A percentile compares a stretch with the other conserved stretches of the same genome.
Conservation (phyloP, 2,329 filamentous ascomycete genomes). For the Nigrospora sphaerica region DNA sequence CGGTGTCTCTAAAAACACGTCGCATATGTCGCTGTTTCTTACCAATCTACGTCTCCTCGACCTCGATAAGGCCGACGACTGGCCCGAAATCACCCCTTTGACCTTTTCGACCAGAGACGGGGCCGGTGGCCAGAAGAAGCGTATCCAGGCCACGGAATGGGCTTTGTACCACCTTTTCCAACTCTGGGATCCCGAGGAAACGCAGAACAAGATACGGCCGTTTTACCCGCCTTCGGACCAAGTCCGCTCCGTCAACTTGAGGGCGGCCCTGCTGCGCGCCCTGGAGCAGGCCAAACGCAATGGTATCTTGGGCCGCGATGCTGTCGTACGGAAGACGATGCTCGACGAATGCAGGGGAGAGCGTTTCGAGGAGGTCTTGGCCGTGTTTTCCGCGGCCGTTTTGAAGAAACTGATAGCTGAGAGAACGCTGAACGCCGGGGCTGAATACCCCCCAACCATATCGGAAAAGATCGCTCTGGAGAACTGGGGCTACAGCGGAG, state of each 20-base stretch:
- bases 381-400: slow-evolving; percentile 76
- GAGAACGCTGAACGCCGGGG: slow-evolving; percentile 26
- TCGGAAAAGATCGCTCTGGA: slow-evolving; percentile 52
- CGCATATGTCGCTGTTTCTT: slow-evolving; percentile 61
- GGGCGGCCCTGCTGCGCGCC: slow-evolving; percentile 72
- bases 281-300: slow-evolving; percentile 85
- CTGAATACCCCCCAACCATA: slow-evolving; percentile 34
- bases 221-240: slow-evolving; percentile 90
- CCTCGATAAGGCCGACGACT: slow-evolving; percentile 68
- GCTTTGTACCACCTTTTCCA: slow-evolving; percentile 80
- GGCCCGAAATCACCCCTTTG: slow-evolving; percentile 66
- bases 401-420: slow-evolving; percentile 59
- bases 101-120: slow-evolving; percentile 64
- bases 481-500: slow-evolving; percentile 48
- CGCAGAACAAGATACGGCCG: slow-evolving; percentile 73
- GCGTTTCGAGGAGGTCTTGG: slow-evolving; percentile 78
- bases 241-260: slow-evolving; percentile 83
- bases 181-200: slow-evolving; percentile 72
- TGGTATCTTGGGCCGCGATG: slow-evolving; percentile 72
- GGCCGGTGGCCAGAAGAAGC: slow-evolving; percentile 69
- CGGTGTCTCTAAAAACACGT: slow-evolving; percentile 19
- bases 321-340: slow-evolving; percentile 85
- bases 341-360: slow-evolving; percentile 94
- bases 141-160: slow-evolving; percentile 83
- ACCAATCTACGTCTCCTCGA: slow-evolving; percentile 80